Evolutionary conservation across 169 alveolate species (phyloP).

Genomic region (Eimeria sp.): DNA sequence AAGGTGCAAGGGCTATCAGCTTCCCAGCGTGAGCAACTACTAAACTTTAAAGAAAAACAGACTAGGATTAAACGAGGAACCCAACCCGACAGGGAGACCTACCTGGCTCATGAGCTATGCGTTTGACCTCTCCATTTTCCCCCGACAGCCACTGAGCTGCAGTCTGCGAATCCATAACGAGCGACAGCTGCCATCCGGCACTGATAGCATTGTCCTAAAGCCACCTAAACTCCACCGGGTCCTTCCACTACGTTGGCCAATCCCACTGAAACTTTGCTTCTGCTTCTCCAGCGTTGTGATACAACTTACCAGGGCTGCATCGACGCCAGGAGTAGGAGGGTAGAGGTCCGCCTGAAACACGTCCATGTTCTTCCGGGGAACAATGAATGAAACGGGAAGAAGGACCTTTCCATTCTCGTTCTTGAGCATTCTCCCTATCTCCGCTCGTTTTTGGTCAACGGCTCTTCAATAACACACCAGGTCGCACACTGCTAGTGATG

Average conservation of each 20-base stretch:
- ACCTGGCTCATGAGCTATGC: constrained; percentile 66
- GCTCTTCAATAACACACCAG: constrained; percentile 59
- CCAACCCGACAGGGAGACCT: background rate
- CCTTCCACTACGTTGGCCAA: background rate
- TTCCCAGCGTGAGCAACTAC: background rate
- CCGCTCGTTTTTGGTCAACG: constrained; percentile 80
- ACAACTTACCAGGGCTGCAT: constrained; percentile 76
- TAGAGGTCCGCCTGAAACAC: constrained; percentile 84
- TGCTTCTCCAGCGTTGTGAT: background rate
- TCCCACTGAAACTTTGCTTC: background rate
- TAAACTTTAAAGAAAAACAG: background rate
- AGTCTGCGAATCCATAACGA: constrained; percentile 49
- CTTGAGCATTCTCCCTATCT: constrained; percentile 84
- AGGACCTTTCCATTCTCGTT: constrained; percentile 80
- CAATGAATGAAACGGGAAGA: constrained; percentile 79
- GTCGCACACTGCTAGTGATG: background rate
- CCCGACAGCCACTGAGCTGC: constrained; percentile 69
- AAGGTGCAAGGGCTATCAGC: background rate
- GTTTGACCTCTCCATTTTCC: constrained; percentile 59
- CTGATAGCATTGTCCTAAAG: background rate
- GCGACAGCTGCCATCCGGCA: background rate
- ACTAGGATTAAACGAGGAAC: background rate
- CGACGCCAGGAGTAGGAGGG: constrained; percentile 83
- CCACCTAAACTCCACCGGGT: background rate
- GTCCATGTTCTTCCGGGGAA: constrained; percentile 84